Evolutionary conservation across 2,329 filamentous ascomycete genomes (phyloP), one percentile per base, ranked within the genome.

Genomic region (Aspergillus eucalypticola): DNA sequence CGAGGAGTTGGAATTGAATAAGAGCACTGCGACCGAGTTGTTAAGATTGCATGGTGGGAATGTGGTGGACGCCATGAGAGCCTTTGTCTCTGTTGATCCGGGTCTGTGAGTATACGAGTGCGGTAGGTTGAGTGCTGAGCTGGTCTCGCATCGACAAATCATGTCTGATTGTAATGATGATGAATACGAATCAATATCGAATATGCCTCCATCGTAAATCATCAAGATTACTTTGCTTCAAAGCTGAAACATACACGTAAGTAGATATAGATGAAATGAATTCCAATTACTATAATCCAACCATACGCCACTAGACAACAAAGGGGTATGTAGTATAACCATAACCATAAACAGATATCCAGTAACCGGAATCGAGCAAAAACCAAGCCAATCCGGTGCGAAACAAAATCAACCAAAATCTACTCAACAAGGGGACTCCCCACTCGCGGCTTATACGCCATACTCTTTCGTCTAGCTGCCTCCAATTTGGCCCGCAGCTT

Each of bases 371-470:
- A 21, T 5, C 19, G 23, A 23, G 21, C 41, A 23, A 2, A 23
- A 44, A 19, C 3, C 23, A 44, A 5, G 23, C 17, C 19, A 44
- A 44, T 21, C 17, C 17, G 21, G 2, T 23, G 13, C 21, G 27
- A 29, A 13, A 8, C 3, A 46, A 25, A 38, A 48, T 5, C 13
- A 56, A 39, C 5, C 17, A 48, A 56, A n/a, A 60, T 67, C 35
- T 66, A 72, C 44, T 81, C 85, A 25, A 86, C 83, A 66, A 93
- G 77, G 2, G 90, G 90, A 73, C 90, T 93, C 17, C 84, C 88
- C 60, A 91, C 79, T 76, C 90, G 89, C 29, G 90, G 90, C 32
- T 89, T 89, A 78, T 88, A 92, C 70, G 91, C 89, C 74, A 92
- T 73, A 70, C 89, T 94, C 84, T 91, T 92, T 62, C 90, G 83